Conservation (phyloP, 2,329 filamentous ascomycete species). For the Aspergillus fructus region DNA sequence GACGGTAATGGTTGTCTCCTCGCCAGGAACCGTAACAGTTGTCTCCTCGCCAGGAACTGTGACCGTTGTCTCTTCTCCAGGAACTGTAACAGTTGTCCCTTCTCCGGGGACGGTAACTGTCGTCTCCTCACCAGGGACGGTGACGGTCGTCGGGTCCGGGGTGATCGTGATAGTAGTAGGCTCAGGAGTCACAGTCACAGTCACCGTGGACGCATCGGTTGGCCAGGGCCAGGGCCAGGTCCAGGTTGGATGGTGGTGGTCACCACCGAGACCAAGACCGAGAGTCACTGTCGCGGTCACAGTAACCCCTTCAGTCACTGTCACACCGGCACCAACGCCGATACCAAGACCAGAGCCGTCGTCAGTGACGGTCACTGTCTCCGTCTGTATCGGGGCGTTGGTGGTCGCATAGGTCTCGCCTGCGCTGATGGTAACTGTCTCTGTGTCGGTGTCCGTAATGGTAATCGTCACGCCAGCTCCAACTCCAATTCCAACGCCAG, state of each 20-base stretch:
- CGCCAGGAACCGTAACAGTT: not conserved
- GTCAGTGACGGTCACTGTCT: not conserved
- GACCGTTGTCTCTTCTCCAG: no score
- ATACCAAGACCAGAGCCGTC: not conserved
- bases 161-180: no score
- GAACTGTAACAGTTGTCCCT: no score
- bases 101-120: not conserved
- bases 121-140: not conserved
- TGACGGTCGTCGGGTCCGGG: not conserved
- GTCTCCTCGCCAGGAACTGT: no score
- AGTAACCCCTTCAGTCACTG: not conserved
- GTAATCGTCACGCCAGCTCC: not conserved
- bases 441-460: no score
- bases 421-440: not conserved
- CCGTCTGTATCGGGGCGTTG: not conserved
- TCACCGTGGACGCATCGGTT: not conserved
- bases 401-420: not conserved
- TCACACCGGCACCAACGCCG: not conserved
- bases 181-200: conserved; percentile 12
- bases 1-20: not conserved
- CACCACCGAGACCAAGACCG: not conserved
- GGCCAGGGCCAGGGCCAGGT: no score
- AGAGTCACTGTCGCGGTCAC: not conserved
- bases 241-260: no score
- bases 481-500: no score